phyloP scores from a whole-genome alignment of 2,329 filamentous ascomycete genomes.

The Xylariales sp. region DNA sequence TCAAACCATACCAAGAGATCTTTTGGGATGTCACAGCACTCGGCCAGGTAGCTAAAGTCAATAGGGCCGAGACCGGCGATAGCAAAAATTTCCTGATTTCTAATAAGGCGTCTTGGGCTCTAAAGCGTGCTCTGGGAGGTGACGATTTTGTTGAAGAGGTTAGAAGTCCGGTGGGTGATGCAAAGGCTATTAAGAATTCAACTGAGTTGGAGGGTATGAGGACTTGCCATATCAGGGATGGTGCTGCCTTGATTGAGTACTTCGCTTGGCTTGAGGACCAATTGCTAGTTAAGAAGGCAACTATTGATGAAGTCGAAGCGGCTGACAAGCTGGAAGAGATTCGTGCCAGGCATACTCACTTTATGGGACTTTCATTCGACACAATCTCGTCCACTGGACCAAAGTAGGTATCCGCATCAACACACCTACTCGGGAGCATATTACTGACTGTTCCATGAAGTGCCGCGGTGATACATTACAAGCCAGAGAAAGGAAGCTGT shows the following conservation, averaged over 20 bases:
- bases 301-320: constrained; percentile 88
- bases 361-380: constrained; percentile 90
- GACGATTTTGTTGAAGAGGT: constrained; percentile 86
- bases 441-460: constrained; percentile 58
- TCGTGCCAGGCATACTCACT: constrained; percentile 75
- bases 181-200: constrained; percentile 95
- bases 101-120: constrained; percentile 90
- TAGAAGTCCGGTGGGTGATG: constrained; percentile 86
- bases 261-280: constrained; percentile 98
- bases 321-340: constrained; percentile 89
- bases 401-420: constrained; percentile 59
- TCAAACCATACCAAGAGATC: constrained; percentile 86
- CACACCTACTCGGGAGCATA: background rate
- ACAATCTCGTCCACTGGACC: constrained; percentile 96
- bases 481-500: constrained; percentile 84
- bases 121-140: constrained; percentile 87
- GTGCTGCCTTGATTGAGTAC: constrained; percentile 88
- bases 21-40: constrained; percentile 81
- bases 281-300: constrained; percentile 76
- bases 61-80: constrained; percentile 49
- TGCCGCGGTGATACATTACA: constrained; percentile 96
- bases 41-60: constrained; percentile 55
- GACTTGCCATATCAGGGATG: constrained; percentile 91
- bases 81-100: constrained; percentile 83
- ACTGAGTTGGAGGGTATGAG: constrained; percentile 93